These are phyloP conservation scores for Carex parvula DNA, from an alignment of 176 grass and related monocot species.

Conservation along the genomic window DNA sequence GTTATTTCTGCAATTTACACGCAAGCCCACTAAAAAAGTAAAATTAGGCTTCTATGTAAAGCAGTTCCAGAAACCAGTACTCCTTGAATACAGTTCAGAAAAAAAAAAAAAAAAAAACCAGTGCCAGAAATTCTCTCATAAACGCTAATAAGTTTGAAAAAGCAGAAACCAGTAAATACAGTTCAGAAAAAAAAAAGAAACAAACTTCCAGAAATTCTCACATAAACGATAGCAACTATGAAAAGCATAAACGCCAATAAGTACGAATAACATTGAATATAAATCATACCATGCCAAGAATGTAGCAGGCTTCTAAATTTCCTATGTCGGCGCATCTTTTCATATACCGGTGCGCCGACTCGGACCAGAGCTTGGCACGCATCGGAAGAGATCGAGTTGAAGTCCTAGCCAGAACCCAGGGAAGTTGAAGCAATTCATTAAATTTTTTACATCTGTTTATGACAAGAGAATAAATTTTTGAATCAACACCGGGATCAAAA, in stretches of 20 bases:
- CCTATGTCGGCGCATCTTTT: conserved; percentile 55
- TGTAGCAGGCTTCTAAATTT: conserved; percentile 74
- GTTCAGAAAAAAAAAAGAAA: background rate
- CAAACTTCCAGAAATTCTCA: too few relatives aligned
- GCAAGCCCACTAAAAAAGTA: background rate
- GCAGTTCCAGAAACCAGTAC: too few relatives aligned
- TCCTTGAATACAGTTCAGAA: too few relatives aligned
- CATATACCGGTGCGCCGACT: conserved; percentile 47
- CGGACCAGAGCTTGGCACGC: conserved; percentile 55
- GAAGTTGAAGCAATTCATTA: conserved; percentile 32
- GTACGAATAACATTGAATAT: too few relatives aligned
- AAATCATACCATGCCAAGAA: conserved; percentile 68
- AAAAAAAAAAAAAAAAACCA: background rate
- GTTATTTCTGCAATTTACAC: background rate
- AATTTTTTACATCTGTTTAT: conserved; percentile 63
- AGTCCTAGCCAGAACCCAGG: conserved; percentile 58
- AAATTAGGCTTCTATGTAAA: background rate
- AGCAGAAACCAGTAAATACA: background rate
- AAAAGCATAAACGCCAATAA: too few relatives aligned
- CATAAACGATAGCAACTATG: too few relatives aligned
- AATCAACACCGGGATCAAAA: background rate
- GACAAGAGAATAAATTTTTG: background rate
- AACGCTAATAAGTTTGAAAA: too few relatives aligned
- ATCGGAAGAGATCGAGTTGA: conserved; percentile 45
- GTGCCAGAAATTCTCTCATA: background rate